Evolutionary conservation across 306 rosid genomes (phyloP).

Genomic region (Malus sieversii): DNA sequence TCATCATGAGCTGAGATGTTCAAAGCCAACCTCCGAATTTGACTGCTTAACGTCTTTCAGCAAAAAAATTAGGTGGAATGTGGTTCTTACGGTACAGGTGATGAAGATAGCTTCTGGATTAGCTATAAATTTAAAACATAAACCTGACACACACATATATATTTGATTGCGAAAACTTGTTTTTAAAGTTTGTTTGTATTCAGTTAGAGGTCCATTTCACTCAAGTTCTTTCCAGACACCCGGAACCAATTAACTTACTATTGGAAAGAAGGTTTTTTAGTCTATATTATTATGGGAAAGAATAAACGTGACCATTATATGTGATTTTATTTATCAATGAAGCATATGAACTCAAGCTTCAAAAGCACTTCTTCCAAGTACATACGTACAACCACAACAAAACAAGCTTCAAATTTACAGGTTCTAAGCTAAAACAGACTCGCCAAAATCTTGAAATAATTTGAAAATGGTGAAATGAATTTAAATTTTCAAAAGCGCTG

Average conservation of each 20-base stretch:
- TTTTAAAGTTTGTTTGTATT: conserved; percentile 10
- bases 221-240: conserved; percentile 12
- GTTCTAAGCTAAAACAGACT: neutral
- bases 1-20: neutral
- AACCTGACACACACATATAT: neutral
- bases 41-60: neutral
- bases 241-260: neutral
- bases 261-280: neutral
- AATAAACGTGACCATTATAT: neutral
- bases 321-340: neutral
- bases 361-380: neutral
- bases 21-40: neutral
- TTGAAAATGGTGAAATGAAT: neutral
- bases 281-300: neutral
- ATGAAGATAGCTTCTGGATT: neutral
- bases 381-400: neutral
- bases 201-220: conserved; percentile 22
- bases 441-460: neutral
- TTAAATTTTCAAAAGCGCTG: neutral
- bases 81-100: neutral
- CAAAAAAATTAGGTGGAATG: conserved; percentile 7
- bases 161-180: conserved; percentile 5
- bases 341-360: neutral
- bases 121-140: neutral
- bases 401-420: neutral